These are phyloP conservation scores for Acanthamoeba royreba DNA, from an alignment of 208 protist genomes.

Conservation along the genomic window DNA sequence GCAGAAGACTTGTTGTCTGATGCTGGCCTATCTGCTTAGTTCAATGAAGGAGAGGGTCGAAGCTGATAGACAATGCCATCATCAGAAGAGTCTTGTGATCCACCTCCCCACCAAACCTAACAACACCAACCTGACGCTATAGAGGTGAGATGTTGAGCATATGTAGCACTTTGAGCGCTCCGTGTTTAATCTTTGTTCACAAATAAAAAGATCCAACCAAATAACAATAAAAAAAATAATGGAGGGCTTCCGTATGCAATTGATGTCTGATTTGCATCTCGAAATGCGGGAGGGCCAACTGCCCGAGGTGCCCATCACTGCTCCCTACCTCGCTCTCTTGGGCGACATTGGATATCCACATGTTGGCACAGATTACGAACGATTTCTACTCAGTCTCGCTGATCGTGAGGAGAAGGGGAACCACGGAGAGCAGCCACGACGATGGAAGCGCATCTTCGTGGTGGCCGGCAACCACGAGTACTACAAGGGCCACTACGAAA, in stretches of 20 bases:
- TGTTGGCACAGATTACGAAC: background rate
- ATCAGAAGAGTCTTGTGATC: no score
- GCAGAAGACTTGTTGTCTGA: no score
- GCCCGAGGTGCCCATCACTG: background rate
- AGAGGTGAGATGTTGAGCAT: no score
- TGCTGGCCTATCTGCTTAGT: no score
- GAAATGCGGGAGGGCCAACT: background rate
- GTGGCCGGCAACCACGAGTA: slow-evolving; percentile 29
- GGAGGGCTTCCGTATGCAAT: background rate
- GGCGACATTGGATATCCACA: slow-evolving; percentile 29
- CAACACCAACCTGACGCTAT: no score
- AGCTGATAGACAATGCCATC: no score
- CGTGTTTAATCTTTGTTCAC: no score
- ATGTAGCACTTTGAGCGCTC: no score
- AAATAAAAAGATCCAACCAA: no score
- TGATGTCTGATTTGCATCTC: background rate
- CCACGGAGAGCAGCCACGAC: background rate
- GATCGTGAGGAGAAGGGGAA: background rate
- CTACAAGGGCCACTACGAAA: slow-evolving; percentile 11
- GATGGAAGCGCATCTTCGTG: background rate
- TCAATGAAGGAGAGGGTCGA: no score
- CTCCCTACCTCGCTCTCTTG: background rate
- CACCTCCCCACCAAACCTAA: no score
- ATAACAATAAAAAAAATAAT: no score
- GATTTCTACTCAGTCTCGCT: background rate